Evolutionary conservation across 768 basidiomycete genomes (phyloP).

Genomic region (Lentinula sp.): DNA sequence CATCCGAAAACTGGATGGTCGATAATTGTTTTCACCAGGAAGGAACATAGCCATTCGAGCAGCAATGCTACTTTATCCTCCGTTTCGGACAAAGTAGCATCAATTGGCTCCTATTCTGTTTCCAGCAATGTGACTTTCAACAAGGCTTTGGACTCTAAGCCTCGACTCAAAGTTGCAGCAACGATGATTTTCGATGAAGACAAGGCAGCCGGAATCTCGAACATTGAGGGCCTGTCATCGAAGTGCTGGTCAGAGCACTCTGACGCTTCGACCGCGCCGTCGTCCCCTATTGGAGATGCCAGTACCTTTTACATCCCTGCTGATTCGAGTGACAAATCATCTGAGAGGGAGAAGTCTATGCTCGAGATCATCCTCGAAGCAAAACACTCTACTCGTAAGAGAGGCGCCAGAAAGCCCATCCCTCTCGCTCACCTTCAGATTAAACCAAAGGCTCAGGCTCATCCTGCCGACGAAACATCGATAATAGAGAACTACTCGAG

Average conservation of each 20-base stretch:
- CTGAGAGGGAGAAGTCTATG: background rate
- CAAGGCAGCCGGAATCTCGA: background rate
- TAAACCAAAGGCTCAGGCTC: background rate
- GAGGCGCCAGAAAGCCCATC: background rate
- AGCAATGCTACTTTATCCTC: background rate
- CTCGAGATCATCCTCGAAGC: background rate
- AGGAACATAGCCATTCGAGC: background rate
- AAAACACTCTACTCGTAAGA: background rate
- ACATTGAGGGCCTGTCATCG: background rate
- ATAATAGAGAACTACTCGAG: background rate
- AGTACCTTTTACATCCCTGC: background rate
- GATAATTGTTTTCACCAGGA: background rate
- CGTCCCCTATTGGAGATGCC: constrained; percentile 1
- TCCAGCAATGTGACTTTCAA: background rate
- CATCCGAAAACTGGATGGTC: background rate
- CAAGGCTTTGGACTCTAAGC: background rate
- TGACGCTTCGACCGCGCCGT: background rate
- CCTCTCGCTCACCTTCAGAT: background rate
- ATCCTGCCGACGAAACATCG: background rate
- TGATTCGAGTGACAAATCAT: background rate
- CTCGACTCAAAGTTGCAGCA: background rate
- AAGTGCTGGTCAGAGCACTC: background rate
- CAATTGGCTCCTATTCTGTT: background rate
- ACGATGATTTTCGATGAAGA: background rate
- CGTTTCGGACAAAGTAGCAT: background rate